phyloP scores from a whole-genome alignment of 202 grass and related monocot genomes.

The Setaria italica region DNA sequence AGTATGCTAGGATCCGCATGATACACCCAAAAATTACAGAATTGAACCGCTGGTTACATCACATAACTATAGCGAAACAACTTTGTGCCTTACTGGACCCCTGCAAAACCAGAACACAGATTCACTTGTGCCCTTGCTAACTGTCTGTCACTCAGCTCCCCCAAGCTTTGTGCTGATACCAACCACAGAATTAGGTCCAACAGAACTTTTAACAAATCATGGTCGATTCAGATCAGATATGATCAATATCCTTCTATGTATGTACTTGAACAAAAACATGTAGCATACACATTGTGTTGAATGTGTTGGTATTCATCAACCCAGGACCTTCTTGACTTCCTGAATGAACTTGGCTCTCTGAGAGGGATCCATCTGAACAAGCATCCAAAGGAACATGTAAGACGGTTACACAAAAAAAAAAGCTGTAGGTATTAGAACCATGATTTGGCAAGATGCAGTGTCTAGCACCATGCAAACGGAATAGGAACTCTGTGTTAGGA shows the following conservation, averaged over 20 bases:
- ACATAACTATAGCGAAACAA: conserved; percentile 22
- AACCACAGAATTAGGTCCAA: not conserved
- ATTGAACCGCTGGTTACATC: conserved; percentile 10
- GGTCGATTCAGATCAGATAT: conserved; percentile 24
- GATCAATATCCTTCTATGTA: conserved; percentile 51
- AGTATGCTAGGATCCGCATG: conserved; percentile 16
- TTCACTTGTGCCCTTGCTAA: conserved; percentile 14
- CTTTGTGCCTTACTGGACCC: not conserved
- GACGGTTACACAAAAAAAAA: not conserved
- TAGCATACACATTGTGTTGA: conserved; percentile 41
- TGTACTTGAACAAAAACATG: conserved; percentile 50
- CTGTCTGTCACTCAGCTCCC: not conserved
- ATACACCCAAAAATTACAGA: conserved; percentile 40
- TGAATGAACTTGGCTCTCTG: conserved; percentile 58
- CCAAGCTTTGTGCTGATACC: conserved; percentile 1
- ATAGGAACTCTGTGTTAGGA: not conserved
- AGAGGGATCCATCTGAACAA: conserved; percentile 74
- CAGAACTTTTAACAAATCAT: conserved; percentile 19
- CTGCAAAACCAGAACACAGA: conserved; percentile 30
- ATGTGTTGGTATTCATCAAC: conserved; percentile 46
- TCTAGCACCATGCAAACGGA: not conserved
- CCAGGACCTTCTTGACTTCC: conserved; percentile 65
- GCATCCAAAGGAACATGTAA: conserved; percentile 28
- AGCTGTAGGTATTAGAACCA: not conserved
- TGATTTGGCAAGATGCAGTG: conserved; percentile 5